Evolutionary conservation across 495 filamentous ascomycete genomes (phyloP).

Genomic region (Evansstolkia leycettana): DNA sequence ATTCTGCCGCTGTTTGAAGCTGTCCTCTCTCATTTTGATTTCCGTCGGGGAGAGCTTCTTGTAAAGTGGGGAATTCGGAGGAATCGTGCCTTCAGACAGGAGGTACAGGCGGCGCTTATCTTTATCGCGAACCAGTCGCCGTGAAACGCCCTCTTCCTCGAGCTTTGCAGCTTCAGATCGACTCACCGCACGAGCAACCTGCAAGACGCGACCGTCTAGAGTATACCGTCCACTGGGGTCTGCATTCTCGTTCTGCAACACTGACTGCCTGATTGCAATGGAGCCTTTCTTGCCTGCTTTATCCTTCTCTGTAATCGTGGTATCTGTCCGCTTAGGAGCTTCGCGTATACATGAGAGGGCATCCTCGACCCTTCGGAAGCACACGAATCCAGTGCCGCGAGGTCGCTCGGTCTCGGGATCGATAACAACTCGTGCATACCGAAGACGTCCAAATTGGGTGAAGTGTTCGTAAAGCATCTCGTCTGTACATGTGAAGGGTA

Average conservation of each 20-base stretch:
- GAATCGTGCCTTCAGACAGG: constrained; percentile 73
- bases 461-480: constrained; percentile 75
- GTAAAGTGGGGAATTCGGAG: constrained; percentile 58
- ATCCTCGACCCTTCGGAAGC: constrained; percentile 71
- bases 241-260: constrained; percentile 68
- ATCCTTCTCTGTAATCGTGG: constrained; percentile 21
- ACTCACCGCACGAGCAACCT: constrained; percentile 72
- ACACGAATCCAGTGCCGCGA: constrained; percentile 88
- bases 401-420: constrained; percentile 75
- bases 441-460: constrained; percentile 62
- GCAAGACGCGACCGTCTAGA: constrained; percentile 75
- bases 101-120: constrained; percentile 93
- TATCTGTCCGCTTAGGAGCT: constrained; percentile 47
- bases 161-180: constrained; percentile 65
- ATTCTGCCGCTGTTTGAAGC: constrained; percentile 74
- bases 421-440: constrained; percentile 81
- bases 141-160: constrained; percentile 50
- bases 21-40: constrained; percentile 76
- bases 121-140: constrained; percentile 56
- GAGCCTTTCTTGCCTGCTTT: constrained; percentile 24
- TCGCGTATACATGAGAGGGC: constrained; percentile 56
- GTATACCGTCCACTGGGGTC: constrained; percentile 78
- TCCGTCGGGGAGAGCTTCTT: constrained; percentile 66
- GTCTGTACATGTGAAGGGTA: constrained; percentile 78
- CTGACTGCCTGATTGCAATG: constrained; percentile 49